Evolutionary conservation across 495 filamentous ascomycete species (phyloP).

Genomic region (Pseudotulostoma volvatum): DNA sequence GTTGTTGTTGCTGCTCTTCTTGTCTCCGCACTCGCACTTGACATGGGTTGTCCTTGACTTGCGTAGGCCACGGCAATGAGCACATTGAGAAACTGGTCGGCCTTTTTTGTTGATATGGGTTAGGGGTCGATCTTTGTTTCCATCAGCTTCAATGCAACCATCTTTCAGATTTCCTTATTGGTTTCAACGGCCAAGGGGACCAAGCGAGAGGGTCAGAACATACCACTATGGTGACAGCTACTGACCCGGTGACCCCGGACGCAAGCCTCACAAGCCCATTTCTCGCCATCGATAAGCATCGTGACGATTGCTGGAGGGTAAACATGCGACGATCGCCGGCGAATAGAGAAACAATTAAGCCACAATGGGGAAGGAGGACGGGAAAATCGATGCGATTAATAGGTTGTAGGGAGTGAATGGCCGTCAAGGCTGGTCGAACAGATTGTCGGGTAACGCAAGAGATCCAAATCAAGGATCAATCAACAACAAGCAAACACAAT

Average conservation of each 20-base stretch:
- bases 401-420: conserved; percentile 19
- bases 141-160: too few relatives aligned
- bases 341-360: conserved; percentile 10
- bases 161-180: too few relatives aligned
- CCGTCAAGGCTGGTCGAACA: conserved; percentile 26
- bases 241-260: conserved; percentile 86
- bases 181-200: too few relatives aligned
- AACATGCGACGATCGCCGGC: conserved; percentile 32
- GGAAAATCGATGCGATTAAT: conserved; percentile 11
- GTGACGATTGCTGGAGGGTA: conserved; percentile 26
- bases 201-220: conserved; percentile 24
- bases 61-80: conserved; percentile 90
- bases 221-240: conserved; percentile 83
- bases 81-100: conserved; percentile 94
- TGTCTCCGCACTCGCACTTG: conserved; percentile 95
- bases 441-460: conserved; percentile 1
- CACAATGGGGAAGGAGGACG: conserved; percentile 7
- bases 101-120: conserved; percentile 98
- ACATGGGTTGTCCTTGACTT: conserved; percentile 93
- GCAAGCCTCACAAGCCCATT: conserved; percentile 86
- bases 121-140: conserved; percentile 78
- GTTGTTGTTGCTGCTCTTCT: conserved; percentile 40
- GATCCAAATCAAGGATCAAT: conserved; percentile 3
- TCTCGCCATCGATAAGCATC: conserved; percentile 82
- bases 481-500: too few relatives aligned